Percentiles rank a stretch among this genome's conserved stretches.
phyloP scores from a whole-genome alignment of 2,329 filamentous ascomycete species.

The Aspergillus aculeatinus region DNA sequence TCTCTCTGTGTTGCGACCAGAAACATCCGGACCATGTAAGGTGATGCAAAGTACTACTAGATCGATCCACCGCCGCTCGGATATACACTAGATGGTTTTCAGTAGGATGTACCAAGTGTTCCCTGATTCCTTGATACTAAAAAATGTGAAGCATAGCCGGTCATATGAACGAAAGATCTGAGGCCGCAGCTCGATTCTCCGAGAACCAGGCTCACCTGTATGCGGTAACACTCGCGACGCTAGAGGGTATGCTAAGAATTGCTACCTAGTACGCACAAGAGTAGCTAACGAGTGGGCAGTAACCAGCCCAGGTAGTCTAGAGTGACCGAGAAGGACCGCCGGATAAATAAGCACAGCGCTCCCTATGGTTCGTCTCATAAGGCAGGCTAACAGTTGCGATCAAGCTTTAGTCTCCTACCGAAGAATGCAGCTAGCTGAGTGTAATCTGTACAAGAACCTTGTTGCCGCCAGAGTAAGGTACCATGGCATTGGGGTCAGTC shows the following conservation, averaged over 20 bases:
- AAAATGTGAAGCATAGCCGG: not conserved
- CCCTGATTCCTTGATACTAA: too few relatives aligned
- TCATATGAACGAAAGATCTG: not conserved
- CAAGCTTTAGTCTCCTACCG: slow-evolving; percentile 5
- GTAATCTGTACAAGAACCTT: slow-evolving; percentile 2
- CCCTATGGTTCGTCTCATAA: not conserved
- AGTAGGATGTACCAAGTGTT: too few relatives aligned
- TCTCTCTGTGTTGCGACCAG: not conserved
- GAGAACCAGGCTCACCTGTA: not conserved
- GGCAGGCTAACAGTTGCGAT: not conserved
- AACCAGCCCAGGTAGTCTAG: not conserved
- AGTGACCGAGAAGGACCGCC: not conserved
- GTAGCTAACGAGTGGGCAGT: too few relatives aligned
- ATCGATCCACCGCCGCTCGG: not conserved
- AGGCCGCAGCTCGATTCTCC: not conserved
- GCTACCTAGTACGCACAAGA: not conserved
- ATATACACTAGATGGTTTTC: not conserved
- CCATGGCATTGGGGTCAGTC: not conserved
- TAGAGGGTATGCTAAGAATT: not conserved
- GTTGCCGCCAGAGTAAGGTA: slow-evolving; percentile 1
- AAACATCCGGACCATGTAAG: not conserved
- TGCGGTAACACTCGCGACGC: not conserved
- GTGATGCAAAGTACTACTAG: not conserved
- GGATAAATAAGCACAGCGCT: not conserved
- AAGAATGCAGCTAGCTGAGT: not conserved